phyloP scores from a whole-genome alignment of 257 asterid species.

The Solanum ossicruentum region DNA sequence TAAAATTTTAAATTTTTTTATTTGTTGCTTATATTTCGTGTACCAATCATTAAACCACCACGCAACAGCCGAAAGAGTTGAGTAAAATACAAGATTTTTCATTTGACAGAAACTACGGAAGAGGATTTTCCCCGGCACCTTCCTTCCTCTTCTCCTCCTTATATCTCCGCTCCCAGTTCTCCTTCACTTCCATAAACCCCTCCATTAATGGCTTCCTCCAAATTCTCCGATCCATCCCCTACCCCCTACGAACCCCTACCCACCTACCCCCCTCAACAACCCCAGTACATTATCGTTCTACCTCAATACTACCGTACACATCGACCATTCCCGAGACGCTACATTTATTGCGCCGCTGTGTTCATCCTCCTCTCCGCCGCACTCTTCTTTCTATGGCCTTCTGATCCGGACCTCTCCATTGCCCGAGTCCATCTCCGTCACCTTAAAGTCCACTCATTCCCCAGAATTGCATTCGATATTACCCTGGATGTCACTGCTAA shows the following conservation, averaged over 20 bases:
- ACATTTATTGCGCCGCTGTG: conserved; percentile 21
- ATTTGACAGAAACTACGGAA: background rate
- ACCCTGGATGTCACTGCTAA: conserved; percentile 49
- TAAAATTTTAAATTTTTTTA: no score
- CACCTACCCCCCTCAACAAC: conserved; percentile 13
- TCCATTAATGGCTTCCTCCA: conserved; percentile 25
- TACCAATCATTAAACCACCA: background rate
- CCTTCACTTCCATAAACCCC: background rate
- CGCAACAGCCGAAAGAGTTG: background rate
- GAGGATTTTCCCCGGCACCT: background rate
- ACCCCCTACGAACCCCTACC: conserved; percentile 31
- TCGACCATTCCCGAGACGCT: conserved; percentile 25
- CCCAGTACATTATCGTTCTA: conserved; percentile 49
- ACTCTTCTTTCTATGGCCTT: conserved; percentile 63
- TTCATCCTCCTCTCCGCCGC: conserved; percentile 42
- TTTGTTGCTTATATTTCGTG: no score
- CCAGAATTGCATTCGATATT: conserved; percentile 41
- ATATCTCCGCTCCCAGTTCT: background rate
- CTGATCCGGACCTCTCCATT: conserved; percentile 57
- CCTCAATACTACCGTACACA: conserved; percentile 30
- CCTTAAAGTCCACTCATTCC: conserved; percentile 39
- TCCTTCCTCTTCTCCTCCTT: background rate
- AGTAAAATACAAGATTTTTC: background rate
- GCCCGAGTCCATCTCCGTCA: conserved; percentile 51
- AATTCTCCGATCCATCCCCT: conserved; percentile 13